These are phyloP conservation scores for Trametes punicea DNA, from an alignment of 768 basidiomycete species.

Conservation along the genomic window DNA sequence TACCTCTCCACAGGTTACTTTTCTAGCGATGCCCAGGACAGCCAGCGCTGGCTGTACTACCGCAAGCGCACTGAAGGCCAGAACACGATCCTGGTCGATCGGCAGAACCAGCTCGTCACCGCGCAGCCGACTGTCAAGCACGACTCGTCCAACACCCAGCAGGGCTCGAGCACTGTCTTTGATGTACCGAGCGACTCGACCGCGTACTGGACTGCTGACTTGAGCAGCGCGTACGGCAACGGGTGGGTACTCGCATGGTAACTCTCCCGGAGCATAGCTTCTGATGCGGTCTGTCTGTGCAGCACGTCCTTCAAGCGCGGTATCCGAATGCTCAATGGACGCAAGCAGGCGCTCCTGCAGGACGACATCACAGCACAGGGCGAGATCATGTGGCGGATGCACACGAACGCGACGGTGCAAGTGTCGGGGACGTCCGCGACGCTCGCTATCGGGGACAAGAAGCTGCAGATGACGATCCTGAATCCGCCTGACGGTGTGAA, in stretches of 20 bases:
- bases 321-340: slow-evolving; percentile 73
- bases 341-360: slow-evolving; percentile 87
- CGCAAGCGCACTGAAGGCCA: slow-evolving; percentile 96
- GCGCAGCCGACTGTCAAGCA: slow-evolving; percentile 54
- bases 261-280: neutral
- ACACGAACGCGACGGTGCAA: slow-evolving; percentile 86
- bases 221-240: slow-evolving; percentile 70
- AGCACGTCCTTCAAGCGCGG: slow-evolving; percentile 83
- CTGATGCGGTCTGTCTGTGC: slow-evolving; percentile 14
- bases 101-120: slow-evolving; percentile 75
- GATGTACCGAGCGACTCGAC: slow-evolving; percentile 61
- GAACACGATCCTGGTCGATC: slow-evolving; percentile 82
- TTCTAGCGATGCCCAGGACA: slow-evolving; percentile 59
- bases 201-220: slow-evolving; percentile 74
- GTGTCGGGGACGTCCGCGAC: slow-evolving; percentile 65
- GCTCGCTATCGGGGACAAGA: slow-evolving; percentile 66
- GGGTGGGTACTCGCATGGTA: slow-evolving; percentile 45
- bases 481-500: slow-evolving; percentile 61
- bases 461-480: slow-evolving; percentile 60
- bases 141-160: slow-evolving; percentile 50
- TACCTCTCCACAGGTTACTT: slow-evolving; percentile 82
- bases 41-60: slow-evolving; percentile 86
- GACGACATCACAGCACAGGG: slow-evolving; percentile 74
- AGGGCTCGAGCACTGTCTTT: slow-evolving; percentile 86
- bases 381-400: slow-evolving; percentile 83